These are phyloP conservation scores for Marchantia paleacea DNA, from an alignment of 225 moss, liverwort and hornwort genomes.

Conservation along the genomic window DNA sequence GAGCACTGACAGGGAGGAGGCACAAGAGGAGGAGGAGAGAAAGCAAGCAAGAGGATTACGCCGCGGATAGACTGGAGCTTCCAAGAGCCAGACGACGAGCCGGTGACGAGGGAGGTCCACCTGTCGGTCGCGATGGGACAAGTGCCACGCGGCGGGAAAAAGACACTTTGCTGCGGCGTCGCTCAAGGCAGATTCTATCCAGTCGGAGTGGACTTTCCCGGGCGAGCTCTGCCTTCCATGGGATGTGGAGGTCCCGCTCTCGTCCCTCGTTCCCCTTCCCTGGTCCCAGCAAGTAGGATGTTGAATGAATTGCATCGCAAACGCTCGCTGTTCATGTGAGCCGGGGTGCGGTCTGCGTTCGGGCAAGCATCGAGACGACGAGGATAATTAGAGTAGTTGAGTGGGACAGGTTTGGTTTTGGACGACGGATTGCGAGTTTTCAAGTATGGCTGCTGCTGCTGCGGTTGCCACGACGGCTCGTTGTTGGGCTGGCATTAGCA, in stretches of 20 bases:
- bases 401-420: neutral
- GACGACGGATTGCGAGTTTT: neutral
- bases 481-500: neutral
- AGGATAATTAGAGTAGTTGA: too few relatives aligned
- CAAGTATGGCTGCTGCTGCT: slow-evolving; percentile 7
- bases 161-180: neutral
- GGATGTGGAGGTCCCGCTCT: too few relatives aligned
- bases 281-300: too few relatives aligned
- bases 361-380: too few relatives aligned
- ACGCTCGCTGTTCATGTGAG: too few relatives aligned
- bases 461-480: neutral
- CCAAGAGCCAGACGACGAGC: neutral
- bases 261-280: too few relatives aligned
- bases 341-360: too few relatives aligned
- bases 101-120: too few relatives aligned
- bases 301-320: too few relatives aligned
- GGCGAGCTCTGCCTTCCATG: neutral
- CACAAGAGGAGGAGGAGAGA: neutral
- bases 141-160: neutral
- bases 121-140: too few relatives aligned
- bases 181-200: neutral
- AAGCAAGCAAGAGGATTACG: neutral
- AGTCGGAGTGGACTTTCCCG: neutral
- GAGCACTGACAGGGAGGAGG: too few relatives aligned
- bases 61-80: neutral